phyloP scores from a whole-genome alignment of 192 early-diverging fungal species.

The Podochytrium sp. region DNA sequence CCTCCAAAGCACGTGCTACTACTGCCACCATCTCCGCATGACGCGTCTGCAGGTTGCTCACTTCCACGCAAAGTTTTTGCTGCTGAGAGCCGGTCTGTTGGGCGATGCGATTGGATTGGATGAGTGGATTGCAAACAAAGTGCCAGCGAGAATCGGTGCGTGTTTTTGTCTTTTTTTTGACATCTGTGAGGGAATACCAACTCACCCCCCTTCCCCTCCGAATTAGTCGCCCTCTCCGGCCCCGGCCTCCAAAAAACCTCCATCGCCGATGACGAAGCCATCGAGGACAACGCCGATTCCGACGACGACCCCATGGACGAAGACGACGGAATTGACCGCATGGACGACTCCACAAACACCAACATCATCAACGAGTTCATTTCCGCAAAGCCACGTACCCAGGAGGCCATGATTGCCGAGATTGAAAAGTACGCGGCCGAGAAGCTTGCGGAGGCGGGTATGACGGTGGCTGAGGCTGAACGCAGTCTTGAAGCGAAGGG shows the following conservation, averaged over 20 bases:
- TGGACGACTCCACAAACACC: constrained; percentile 49
- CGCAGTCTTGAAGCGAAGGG: constrained; percentile 31
- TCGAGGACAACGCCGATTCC: constrained; percentile 39
- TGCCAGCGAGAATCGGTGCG: neutral
- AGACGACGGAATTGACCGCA: constrained; percentile 50
- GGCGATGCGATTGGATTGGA: constrained; percentile 86
- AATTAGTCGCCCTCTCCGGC: too few relatives aligned
- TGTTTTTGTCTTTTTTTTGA: neutral
- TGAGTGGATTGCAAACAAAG: constrained; percentile 47
- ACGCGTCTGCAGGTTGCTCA: constrained; percentile 63
- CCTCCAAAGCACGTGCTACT: constrained; percentile 83
- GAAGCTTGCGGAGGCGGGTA: constrained; percentile 32
- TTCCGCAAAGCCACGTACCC: constrained; percentile 18
- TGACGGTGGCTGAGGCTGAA: constrained; percentile 6
- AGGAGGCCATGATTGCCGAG: constrained; percentile 62
- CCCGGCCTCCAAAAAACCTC: neutral
- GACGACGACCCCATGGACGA: constrained; percentile 46
- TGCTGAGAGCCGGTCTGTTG: constrained; percentile 87
- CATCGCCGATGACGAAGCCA: constrained; percentile 41
- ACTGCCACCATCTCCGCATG: constrained; percentile 85
- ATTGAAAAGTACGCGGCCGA: constrained; percentile 68
- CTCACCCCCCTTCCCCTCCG: neutral
- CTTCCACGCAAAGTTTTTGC: constrained; percentile 76
- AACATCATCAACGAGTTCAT: constrained; percentile 9
- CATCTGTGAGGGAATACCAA: neutral